Conservation (phyloP, 441 rosid species). For the Populus hybrid region DNA sequence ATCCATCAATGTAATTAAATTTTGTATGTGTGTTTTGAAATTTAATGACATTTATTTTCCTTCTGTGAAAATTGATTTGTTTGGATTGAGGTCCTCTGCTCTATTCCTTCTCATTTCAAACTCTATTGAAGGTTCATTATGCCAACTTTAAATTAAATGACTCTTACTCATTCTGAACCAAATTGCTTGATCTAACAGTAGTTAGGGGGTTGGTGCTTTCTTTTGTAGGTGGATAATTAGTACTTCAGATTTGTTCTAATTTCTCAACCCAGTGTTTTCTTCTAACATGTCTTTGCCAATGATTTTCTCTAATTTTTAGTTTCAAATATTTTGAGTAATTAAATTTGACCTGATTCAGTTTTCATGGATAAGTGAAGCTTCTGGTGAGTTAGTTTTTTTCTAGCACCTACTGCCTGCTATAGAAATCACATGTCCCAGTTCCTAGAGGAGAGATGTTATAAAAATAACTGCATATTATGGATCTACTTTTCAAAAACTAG, state of each 20-base stretch:
- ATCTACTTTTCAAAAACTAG: neutral
- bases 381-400: neutral
- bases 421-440: neutral
- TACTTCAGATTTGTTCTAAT: neutral
- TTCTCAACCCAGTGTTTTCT: neutral
- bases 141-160: neutral
- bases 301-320: neutral
- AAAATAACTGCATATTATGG: neutral
- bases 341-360: neutral
- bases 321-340: neutral
- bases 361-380: conserved; percentile 3
- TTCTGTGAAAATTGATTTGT: neutral
- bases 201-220: neutral
- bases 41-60: neutral
- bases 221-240: neutral
- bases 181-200: neutral
- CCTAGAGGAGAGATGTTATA: neutral
- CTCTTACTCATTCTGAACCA: neutral
- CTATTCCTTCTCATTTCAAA: neutral
- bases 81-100: neutral
- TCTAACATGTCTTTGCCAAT: neutral
- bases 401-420: neutral
- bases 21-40: neutral
- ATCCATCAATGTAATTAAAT: neutral
- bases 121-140: neutral